A percentile compares a stretch with the other conserved stretches of the same genome.
phyloP scores from a whole-genome alignment of 78 protist genomes.

The Dictyostelium purpureum region DNA sequence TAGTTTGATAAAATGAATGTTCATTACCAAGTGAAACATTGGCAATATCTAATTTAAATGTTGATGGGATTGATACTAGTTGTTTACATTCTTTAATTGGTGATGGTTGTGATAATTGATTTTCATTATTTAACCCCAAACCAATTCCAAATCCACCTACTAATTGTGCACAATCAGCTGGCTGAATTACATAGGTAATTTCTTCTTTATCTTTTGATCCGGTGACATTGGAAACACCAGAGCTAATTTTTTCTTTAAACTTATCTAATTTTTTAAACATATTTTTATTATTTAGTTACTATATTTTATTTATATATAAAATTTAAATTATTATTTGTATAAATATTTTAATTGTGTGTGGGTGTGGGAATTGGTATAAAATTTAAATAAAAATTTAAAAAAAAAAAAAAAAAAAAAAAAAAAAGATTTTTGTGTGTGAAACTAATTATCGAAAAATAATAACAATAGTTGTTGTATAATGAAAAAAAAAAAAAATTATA shows the following conservation, averaged over 20 bases:
- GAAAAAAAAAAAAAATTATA: no score
- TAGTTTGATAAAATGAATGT: slow-evolving; percentile 22
- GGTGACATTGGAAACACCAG: background rate
- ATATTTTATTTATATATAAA: background rate
- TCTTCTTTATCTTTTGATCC: background rate
- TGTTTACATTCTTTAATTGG: background rate
- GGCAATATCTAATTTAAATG: slow-evolving; percentile 9
- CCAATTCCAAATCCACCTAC: slow-evolving; percentile 65
- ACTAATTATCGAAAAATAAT: no score
- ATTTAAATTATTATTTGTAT: no score
- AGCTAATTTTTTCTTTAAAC: background rate
- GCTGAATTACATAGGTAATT: background rate
- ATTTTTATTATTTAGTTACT: background rate
- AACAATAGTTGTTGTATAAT: no score
- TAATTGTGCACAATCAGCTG: slow-evolving; percentile 7
- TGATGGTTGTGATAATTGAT: slow-evolving; percentile 8
- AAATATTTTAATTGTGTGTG: no score
- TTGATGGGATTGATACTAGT: slow-evolving; percentile 8
- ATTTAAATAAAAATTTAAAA: no score
- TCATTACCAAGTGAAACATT: slow-evolving; percentile 35
- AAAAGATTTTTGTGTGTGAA: no score
- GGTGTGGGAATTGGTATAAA: no score
- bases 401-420: no score
- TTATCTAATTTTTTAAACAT: slow-evolving; percentile 31
- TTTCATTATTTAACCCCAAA: slow-evolving; percentile 34